Evolutionary conservation across 2,329 filamentous ascomycete species (phyloP).

Genomic region (Penicillium vulpinum): DNA sequence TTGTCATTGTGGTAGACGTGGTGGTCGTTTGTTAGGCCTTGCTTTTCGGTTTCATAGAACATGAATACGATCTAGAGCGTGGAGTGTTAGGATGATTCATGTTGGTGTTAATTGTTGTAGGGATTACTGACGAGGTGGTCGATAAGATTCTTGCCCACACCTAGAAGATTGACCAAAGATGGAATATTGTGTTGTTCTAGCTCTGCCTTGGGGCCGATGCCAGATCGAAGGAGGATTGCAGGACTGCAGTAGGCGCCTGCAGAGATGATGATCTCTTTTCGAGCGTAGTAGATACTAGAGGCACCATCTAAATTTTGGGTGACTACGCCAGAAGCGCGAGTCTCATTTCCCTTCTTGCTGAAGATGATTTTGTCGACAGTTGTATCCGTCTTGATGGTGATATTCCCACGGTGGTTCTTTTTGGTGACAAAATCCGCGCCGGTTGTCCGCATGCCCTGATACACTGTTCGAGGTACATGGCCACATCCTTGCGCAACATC

Average conservation of each 20-base stretch:
- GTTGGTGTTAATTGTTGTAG: background rate
- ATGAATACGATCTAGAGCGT: constrained; percentile 54
- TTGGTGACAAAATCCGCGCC: constrained; percentile 56
- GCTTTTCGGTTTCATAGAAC: constrained; percentile 59
- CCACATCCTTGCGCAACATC: constrained; percentile 57
- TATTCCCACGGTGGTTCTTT: constrained; percentile 45
- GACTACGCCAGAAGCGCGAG: constrained; percentile 44
- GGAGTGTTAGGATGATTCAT: constrained; percentile 5
- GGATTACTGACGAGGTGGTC: constrained; percentile 49
- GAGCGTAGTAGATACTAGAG: constrained; percentile 40
- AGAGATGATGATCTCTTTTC: constrained; percentile 51
- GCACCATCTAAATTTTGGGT: constrained; percentile 34
- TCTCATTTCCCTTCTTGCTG: constrained; percentile 34
- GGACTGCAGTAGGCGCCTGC: constrained; percentile 55
- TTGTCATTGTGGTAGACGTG: constrained; percentile 58
- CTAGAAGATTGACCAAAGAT: constrained; percentile 48
- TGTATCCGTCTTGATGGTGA: constrained; percentile 51
- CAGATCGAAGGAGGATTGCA: constrained; percentile 55
- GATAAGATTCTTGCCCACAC: constrained; percentile 56
- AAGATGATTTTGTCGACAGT: constrained; percentile 57
- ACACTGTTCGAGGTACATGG: constrained; percentile 55
- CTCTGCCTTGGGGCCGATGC: constrained; percentile 51
- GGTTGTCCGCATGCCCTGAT: constrained; percentile 55
- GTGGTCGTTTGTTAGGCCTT: constrained; percentile 57
- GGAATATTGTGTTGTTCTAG: constrained; percentile 47